Evolutionary conservation across 2,329 filamentous ascomycete genomes (phyloP).

Genomic region (Raffaelea deltoideospora): DNA sequence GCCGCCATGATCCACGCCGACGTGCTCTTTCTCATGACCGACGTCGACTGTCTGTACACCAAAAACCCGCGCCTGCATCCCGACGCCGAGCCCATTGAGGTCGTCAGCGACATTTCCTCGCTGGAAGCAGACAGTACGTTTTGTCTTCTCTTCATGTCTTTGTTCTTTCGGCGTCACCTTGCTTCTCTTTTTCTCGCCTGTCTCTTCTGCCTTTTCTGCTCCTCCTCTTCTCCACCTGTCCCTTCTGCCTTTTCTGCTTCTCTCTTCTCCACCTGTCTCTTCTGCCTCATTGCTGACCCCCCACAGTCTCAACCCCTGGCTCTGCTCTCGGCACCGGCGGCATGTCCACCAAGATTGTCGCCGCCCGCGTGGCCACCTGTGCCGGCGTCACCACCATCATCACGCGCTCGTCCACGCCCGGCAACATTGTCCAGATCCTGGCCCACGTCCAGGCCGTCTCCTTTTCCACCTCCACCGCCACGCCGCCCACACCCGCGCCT

Average conservation of each 20-base stretch:
- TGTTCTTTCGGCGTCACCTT: no score
- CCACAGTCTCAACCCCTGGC: slow-evolving; percentile 73
- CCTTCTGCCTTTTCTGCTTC: neutral
- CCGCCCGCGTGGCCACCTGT: slow-evolving; percentile 79
- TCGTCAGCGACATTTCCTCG: slow-evolving; percentile 75
- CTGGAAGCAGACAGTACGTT: slow-evolving; percentile 62
- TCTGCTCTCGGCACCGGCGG: slow-evolving; percentile 85
- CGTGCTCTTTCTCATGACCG: slow-evolving; percentile 95
- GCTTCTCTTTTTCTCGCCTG: no score
- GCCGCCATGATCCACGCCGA: slow-evolving; percentile 96
- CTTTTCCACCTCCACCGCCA: slow-evolving; percentile 4
- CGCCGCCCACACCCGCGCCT: neutral
- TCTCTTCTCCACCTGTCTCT: neutral
- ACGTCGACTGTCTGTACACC: slow-evolving; percentile 94
- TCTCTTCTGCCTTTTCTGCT: neutral
- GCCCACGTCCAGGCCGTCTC: slow-evolving; percentile 52
- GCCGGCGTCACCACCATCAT: slow-evolving; percentile 94
- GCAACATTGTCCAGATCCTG: slow-evolving; percentile 80
- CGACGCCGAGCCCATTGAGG: slow-evolving; percentile 77
- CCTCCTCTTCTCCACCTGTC: neutral
- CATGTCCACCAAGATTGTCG: slow-evolving; percentile 95
- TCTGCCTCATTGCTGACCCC: no score
- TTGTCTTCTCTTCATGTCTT: no score
- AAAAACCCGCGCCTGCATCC: slow-evolving; percentile 80
- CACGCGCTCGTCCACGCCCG: slow-evolving; percentile 81